phyloP scores from a whole-genome alignment of 1,139 yeast species.

The Spathaspora sp. region DNA sequence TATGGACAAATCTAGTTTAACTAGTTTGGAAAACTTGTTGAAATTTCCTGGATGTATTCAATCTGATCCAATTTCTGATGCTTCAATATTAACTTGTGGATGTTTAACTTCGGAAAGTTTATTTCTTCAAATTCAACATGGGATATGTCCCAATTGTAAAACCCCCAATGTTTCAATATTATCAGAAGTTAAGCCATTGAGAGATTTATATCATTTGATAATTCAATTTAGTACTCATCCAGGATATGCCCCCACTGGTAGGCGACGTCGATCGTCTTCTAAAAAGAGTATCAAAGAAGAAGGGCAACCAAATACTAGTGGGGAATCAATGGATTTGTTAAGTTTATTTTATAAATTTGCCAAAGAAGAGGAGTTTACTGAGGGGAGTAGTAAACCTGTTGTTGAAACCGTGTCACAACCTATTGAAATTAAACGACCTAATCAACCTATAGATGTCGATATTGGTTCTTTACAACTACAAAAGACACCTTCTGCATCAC shows the following conservation, averaged over 20 bases:
- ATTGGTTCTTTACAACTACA: slow-evolving; percentile 4
- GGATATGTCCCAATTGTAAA: slow-evolving; percentile 53
- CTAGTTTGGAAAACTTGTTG: slow-evolving; percentile 31
- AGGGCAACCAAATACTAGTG: slow-evolving; percentile 13
- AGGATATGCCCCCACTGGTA: slow-evolving; percentile 6
- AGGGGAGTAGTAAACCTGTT: background rate
- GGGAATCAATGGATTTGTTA: slow-evolving; percentile 36
- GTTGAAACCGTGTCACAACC: slow-evolving; percentile 13
- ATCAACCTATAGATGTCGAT: slow-evolving; percentile 1
- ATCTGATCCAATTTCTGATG: slow-evolving; percentile 41
- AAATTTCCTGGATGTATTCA: slow-evolving; percentile 25
- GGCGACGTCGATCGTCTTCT: slow-evolving; percentile 24
- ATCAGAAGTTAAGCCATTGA: slow-evolving; percentile 50
- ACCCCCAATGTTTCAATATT: slow-evolving; percentile 31
- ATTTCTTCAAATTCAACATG: slow-evolving; percentile 22
- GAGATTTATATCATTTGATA: slow-evolving; percentile 47
- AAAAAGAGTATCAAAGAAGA: slow-evolving; percentile 22
- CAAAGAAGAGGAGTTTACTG: slow-evolving; percentile 30
- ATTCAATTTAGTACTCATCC: slow-evolving; percentile 11
- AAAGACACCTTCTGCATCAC: slow-evolving; percentile 17
- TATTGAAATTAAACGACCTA: slow-evolving; percentile 13
- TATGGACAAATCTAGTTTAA: slow-evolving; percentile 29
- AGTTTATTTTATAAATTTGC: slow-evolving; percentile 44
- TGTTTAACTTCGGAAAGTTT: slow-evolving; percentile 61
- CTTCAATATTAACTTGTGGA: slow-evolving; percentile 65